These are phyloP conservation scores for Pythium phragmitis DNA, from an alignment of 352 stramenopile species.

Conservation along the genomic window DNA sequence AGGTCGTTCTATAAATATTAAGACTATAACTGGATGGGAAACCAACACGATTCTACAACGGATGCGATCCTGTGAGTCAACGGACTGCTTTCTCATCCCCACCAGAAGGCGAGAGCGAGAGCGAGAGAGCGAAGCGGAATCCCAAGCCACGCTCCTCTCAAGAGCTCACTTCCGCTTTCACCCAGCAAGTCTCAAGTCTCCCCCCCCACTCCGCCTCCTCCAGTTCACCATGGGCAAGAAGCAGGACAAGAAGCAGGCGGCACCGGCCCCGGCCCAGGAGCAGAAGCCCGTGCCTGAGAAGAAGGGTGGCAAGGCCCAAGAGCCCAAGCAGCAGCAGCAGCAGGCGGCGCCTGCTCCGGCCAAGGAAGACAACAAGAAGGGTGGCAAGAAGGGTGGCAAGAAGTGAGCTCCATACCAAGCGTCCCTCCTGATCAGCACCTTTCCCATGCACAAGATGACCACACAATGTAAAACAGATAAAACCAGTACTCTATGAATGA, in stretches of 20 bases:
- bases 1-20: too few relatives aligned
- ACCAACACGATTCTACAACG: neutral
- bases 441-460: too few relatives aligned
- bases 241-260: conserved; percentile 14
- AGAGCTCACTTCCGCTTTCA: conserved; percentile 9
- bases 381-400: conserved; percentile 48
- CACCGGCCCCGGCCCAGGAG: conserved; percentile 7
- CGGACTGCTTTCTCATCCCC: neutral
- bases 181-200: conserved; percentile 11
- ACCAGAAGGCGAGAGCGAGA: too few relatives aligned
- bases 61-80: neutral
- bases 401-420: too few relatives aligned
- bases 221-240: conserved; percentile 19
- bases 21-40: neutral
- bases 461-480: too few relatives aligned
- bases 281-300: conserved; percentile 18
- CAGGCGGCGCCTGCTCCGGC: conserved; percentile 9
- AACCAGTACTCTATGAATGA: too few relatives aligned
- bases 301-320: conserved; percentile 16
- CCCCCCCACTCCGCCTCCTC: neutral
- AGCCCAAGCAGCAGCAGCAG: conserved; percentile 11
- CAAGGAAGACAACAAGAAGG: conserved; percentile 33
- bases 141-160: neutral
- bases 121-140: too few relatives aligned
- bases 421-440: too few relatives aligned